Evolutionary conservation across 2,329 filamentous ascomycete species (phyloP), one percentile per base, ranked within the genome.

Genomic region (Claviceps sp.): DNA sequence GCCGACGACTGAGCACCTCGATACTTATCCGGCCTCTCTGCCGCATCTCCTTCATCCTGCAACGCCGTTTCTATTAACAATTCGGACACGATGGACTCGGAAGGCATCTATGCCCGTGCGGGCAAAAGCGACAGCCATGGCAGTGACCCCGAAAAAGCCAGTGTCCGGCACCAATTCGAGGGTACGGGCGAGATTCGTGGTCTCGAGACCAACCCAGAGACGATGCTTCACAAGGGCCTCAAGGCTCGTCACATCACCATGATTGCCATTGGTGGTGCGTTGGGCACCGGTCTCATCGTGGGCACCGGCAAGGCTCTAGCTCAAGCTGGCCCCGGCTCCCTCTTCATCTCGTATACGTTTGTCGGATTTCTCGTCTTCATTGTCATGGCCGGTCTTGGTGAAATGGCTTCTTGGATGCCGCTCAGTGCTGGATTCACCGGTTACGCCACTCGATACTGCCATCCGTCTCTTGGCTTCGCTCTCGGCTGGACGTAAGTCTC

Each of bases 321-420:
- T 22, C 70, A 74, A 58, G 72, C 73, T 48, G 75, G 74, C 0
- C 85, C 85, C 48, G 84, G 72, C 20, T 79, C 83, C 9, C 79
- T 88, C 63, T 74, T 88, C 58, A 84, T 89, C 63, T 82, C 82
- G 9, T 89, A 88, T 68, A 73, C 78, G 40, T 65, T 85, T 55
- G 77, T 87, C 57, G 85, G 85, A 57, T 68, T 84, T 47, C 68
- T 93, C 54, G 87, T 91, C 58, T 93, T 82, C 67, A 70, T 89
- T 43, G 87, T 93, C 59, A 89, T 93, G 85, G 82, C 82, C 53
- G 83, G 79, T 52, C 78, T 93, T 4, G 87, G 87, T 56, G 87
- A 91, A 67, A 93, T 93, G 85, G 85, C 87, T 8, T 79, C 87
- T 50, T 93, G 85, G 85, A 67, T 93, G 37, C 87, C 87, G 49